phyloP scores from a whole-genome alignment of 2,329 filamentous ascomycete species.

The Scedosporium dehoogii region DNA sequence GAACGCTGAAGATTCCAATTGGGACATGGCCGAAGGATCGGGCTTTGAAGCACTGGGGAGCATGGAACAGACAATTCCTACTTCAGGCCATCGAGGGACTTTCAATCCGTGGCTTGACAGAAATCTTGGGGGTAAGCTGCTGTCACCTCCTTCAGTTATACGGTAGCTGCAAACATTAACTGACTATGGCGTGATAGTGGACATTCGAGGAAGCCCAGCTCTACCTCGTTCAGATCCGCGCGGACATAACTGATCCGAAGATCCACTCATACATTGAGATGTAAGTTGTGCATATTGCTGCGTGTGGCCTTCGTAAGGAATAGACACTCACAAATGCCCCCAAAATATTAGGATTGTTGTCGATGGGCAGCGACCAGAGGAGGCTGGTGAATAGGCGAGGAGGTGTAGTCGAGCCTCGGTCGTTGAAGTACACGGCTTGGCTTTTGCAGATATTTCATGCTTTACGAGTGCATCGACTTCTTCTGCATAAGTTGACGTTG shows the following conservation, averaged over 20 bases:
- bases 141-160: neutral
- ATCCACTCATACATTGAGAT: slow-evolving; percentile 19
- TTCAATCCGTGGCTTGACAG: slow-evolving; percentile 13
- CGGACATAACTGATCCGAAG: slow-evolving; percentile 19
- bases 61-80: slow-evolving; percentile 17
- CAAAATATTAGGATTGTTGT: neutral
- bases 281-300: slow-evolving; percentile 5
- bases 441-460: too few species aligned
- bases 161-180: neutral
- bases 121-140: slow-evolving; percentile 9
- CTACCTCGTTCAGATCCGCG: slow-evolving; percentile 21
- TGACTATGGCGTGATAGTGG: slow-evolving; percentile 2
- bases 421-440: too few species aligned
- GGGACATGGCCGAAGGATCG: slow-evolving; percentile 21
- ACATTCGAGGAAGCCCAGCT: slow-evolving; percentile 19
- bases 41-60: slow-evolving; percentile 17
- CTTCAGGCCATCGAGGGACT: slow-evolving; percentile 16
- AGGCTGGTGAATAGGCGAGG: too few species aligned
- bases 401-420: too few species aligned
- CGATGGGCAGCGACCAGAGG: neutral
- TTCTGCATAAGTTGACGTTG: too few species aligned
- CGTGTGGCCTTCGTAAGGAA: neutral
- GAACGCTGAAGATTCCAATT: slow-evolving; percentile 8
- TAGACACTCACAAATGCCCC: neutral
- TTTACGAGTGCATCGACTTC: too few species aligned